Percentiles rank a stretch among this genome's conserved stretches.
These are phyloP conservation scores for Claviceps monticola DNA, from an alignment of 2,329 filamentous ascomycete genomes.

Conservation along the genomic window DNA sequence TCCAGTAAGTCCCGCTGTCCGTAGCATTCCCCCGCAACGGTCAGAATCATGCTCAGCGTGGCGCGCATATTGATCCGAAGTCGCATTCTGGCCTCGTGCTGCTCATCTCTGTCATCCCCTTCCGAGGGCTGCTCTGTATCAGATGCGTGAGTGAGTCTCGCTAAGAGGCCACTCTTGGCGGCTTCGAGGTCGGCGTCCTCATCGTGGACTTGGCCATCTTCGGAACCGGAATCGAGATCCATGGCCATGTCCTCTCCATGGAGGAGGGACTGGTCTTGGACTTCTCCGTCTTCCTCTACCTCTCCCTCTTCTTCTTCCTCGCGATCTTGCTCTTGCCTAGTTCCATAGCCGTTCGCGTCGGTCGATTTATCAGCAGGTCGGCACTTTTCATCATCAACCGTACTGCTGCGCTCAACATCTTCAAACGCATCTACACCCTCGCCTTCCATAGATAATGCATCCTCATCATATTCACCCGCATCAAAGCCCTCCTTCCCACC, in stretches of 20 bases:
- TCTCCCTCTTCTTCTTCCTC: slow-evolving; percentile 1
- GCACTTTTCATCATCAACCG: slow-evolving; percentile 10
- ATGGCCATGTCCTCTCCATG: slow-evolving; percentile 25
- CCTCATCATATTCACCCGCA: slow-evolving; percentile 27
- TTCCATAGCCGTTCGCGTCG: background rate
- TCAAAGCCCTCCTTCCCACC: slow-evolving; percentile 33
- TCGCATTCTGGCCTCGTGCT: slow-evolving; percentile 17
- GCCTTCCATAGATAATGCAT: slow-evolving; percentile 19
- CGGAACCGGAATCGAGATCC: slow-evolving; percentile 25
- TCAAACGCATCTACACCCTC: slow-evolving; percentile 6
- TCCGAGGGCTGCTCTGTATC: slow-evolving; percentile 16
- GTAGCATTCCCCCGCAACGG: slow-evolving; percentile 75
- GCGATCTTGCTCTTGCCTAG: slow-evolving; percentile 7
- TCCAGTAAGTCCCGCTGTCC: slow-evolving; percentile 77
- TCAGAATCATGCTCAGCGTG: slow-evolving; percentile 88
- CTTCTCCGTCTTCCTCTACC: slow-evolving; percentile 8
- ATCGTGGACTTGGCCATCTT: slow-evolving; percentile 19
- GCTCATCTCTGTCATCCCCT: slow-evolving; percentile 7
- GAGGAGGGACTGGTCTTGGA: slow-evolving; percentile 3
- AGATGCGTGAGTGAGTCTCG: slow-evolving; percentile 22
- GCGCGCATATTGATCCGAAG: slow-evolving; percentile 41
- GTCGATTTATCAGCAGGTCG: background rate
- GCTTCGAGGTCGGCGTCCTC: slow-evolving; percentile 26
- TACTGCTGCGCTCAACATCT: background rate
- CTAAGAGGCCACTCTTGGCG: slow-evolving; percentile 34